Conservation (phyloP, 2,329 filamentous ascomycete genomes). For the Nothomitra cinnamomea region DNA sequence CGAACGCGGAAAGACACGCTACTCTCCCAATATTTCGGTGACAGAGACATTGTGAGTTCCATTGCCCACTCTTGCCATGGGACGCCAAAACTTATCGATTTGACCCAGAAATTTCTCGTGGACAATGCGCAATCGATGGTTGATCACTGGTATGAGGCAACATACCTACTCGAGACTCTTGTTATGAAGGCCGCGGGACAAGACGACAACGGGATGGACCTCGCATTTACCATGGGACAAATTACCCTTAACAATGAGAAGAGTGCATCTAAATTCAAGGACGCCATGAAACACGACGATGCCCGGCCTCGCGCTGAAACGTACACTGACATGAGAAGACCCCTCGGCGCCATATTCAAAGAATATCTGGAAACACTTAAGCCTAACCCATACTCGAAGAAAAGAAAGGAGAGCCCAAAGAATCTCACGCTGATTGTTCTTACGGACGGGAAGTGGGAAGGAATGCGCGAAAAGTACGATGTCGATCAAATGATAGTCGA, state of each 20-base stretch:
- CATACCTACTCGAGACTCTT: conserved; percentile 13
- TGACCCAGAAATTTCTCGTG: conserved; percentile 15
- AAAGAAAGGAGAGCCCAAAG: too few relatives aligned
- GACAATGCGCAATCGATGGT: conserved; percentile 17
- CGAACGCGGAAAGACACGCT: background rate
- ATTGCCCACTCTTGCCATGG: too few relatives aligned
- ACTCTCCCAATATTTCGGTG: conserved; percentile 5
- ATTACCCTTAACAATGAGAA: background rate
- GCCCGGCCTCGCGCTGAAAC: background rate
- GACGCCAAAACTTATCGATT: too few relatives aligned
- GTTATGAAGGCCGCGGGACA: conserved; percentile 15
- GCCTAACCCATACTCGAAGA: too few relatives aligned
- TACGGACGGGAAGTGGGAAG: conserved; percentile 12
- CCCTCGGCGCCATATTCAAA: conserved; percentile 6
- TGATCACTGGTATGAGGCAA: conserved; percentile 13
- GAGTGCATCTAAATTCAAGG: background rate
- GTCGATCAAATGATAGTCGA: conserved; percentile 7
- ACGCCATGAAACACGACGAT: background rate
- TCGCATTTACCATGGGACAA: conserved; percentile 11
- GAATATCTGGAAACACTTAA: conserved; percentile 7
- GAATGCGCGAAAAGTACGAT: conserved; percentile 5
- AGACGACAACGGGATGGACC: conserved; percentile 18
- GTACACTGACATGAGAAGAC: background rate
- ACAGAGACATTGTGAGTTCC: conserved; percentile 7
- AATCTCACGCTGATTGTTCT: conserved; percentile 11